These are phyloP conservation scores for Lentinus brumalis DNA, from an alignment of 768 basidiomycete genomes.

Conservation along the genomic window DNA sequence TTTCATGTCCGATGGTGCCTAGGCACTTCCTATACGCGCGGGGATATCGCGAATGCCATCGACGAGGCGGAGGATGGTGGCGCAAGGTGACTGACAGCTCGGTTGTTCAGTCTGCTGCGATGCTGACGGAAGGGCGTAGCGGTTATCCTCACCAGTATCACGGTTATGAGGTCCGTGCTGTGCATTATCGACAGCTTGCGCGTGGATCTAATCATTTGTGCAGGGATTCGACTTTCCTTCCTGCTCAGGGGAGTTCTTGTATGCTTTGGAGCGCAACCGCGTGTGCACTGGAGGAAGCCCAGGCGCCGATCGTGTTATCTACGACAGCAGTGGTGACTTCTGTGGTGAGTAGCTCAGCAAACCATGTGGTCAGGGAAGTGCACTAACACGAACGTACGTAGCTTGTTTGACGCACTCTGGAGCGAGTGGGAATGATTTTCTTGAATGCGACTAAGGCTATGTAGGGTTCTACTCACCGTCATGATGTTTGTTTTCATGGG, in stretches of 20 bases:
- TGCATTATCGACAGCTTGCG: background rate
- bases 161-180: slow-evolving; percentile 27
- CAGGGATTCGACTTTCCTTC: slow-evolving; percentile 29
- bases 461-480: too few species aligned
- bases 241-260: slow-evolving; percentile 26
- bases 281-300: slow-evolving; percentile 31
- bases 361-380: too few species aligned
- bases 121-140: slow-evolving; percentile 7
- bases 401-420: slow-evolving; percentile 28
- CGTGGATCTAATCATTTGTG: background rate
- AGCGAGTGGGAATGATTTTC: slow-evolving; percentile 21
- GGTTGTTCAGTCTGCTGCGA: background rate
- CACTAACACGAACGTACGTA: slow-evolving; percentile 1
- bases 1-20: too few species aligned
- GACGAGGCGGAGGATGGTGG: slow-evolving; percentile 24
- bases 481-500: too few species aligned
- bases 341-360: slow-evolving; percentile 19
- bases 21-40: slow-evolving; percentile 19
- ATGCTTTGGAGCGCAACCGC: slow-evolving; percentile 24
- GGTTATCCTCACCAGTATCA: slow-evolving; percentile 32
- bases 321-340: slow-evolving; percentile 21
- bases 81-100: slow-evolving; percentile 13
- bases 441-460: slow-evolving; percentile 18
- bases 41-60: slow-evolving; percentile 26
- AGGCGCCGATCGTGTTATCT: slow-evolving; percentile 34